phyloP scores from a whole-genome alignment of 805 yeast genomes.

The Torulaspora delbrueckii region DNA sequence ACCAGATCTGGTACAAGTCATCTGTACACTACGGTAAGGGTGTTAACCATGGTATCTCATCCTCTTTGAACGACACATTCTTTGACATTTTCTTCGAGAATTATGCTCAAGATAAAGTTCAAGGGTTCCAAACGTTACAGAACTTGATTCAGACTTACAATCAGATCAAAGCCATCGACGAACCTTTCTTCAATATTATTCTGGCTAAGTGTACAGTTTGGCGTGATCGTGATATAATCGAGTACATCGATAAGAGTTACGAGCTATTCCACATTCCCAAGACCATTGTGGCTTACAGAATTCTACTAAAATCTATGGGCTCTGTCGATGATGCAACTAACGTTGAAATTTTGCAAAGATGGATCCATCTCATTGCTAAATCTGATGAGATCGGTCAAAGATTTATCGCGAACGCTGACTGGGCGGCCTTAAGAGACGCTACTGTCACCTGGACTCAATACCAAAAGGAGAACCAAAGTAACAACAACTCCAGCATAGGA shows the following conservation, averaged over 20 bases:
- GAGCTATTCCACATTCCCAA: slow-evolving; percentile 51
- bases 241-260: slow-evolving; percentile 58
- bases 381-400: slow-evolving; percentile 50
- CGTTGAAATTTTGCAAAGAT: slow-evolving; percentile 49
- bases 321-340: slow-evolving; percentile 49
- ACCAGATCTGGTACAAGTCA: slow-evolving; percentile 59
- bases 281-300: slow-evolving; percentile 68
- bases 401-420: slow-evolving; percentile 76
- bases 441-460: slow-evolving; percentile 43
- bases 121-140: slow-evolving; percentile 55
- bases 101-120: slow-evolving; percentile 44
- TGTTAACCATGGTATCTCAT: slow-evolving; percentile 62
- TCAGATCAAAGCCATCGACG: slow-evolving; percentile 58
- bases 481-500: slow-evolving; percentile 7
- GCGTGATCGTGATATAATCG: slow-evolving; percentile 61
- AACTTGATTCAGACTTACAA: slow-evolving; percentile 53
- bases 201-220: slow-evolving; percentile 62
- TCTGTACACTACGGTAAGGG: slow-evolving; percentile 54
- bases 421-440: slow-evolving; percentile 79
- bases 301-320: slow-evolving; percentile 67
- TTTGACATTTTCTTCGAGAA: slow-evolving; percentile 62
- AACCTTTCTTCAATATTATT: slow-evolving; percentile 75
- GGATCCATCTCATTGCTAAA: slow-evolving; percentile 49
- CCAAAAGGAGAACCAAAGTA: slow-evolving; percentile 7
- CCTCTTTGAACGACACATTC: slow-evolving; percentile 65